These are phyloP conservation scores for Fusarium sp. DNA, from an alignment of 2,329 filamentous ascomycete species.

Conservation along the genomic window DNA sequence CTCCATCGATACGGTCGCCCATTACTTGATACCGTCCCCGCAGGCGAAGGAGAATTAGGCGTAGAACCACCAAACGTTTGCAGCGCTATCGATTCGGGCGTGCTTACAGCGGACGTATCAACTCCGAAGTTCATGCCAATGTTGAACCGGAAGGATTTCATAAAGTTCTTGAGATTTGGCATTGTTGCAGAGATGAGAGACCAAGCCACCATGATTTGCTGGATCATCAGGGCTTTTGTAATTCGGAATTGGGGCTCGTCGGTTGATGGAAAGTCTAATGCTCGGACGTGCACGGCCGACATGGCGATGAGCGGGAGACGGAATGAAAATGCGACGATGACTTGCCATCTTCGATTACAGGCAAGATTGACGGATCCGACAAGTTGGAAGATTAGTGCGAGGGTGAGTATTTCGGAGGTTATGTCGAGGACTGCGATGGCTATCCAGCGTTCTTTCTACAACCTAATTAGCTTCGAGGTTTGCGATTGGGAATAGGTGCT, in stretches of 20 bases:
- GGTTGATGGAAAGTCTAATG: constrained; percentile 3
- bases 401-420: constrained; percentile 19
- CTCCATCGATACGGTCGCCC: background rate
- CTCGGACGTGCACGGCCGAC: constrained; percentile 24
- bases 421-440: constrained; percentile 30
- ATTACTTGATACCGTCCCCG: background rate
- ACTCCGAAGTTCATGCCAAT: constrained; percentile 39
- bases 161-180: constrained; percentile 38
- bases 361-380: constrained; percentile 34
- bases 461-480: background rate
- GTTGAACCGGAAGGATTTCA: constrained; percentile 30
- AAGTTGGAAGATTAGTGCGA: constrained; percentile 22
- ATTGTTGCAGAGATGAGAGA: constrained; percentile 37
- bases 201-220: constrained; percentile 36
- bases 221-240: constrained; percentile 24
- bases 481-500: accelerated
- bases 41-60: background rate
- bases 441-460: constrained; percentile 15
- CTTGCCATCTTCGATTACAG: constrained; percentile 27
- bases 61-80: background rate
- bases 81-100: constrained; percentile 20
- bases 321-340: constrained; percentile 35
- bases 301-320: constrained; percentile 38
- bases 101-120: constrained; percentile 6
- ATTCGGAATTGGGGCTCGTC: constrained; percentile 34